Evolutionary conservation across 1,139 yeast genomes (phyloP).

Genomic region (Trichomonascaceae sp.): DNA sequence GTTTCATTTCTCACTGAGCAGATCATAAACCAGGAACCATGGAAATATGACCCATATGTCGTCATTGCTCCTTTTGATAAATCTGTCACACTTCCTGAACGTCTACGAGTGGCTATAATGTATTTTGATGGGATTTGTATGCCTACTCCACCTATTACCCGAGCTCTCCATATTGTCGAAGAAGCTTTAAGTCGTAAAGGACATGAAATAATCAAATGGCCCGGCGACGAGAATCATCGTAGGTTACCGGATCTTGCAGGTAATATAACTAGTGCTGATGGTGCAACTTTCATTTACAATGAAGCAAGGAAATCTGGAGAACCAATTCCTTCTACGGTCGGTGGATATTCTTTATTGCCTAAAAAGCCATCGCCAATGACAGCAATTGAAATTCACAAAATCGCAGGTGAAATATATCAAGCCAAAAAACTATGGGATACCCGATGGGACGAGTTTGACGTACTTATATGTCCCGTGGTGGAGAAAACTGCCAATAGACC

Average conservation of each 20-base stretch:
- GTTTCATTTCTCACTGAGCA: not conserved
- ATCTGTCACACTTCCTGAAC: not conserved
- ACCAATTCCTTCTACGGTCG: conserved; percentile 25
- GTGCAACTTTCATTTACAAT: conserved; percentile 37
- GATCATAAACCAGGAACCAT: not conserved
- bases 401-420: conserved; percentile 15
- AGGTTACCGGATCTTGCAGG: conserved; percentile 36
- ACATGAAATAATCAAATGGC: conserved; percentile 38
- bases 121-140: conserved; percentile 12
- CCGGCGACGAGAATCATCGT: conserved; percentile 36
- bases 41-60: not conserved
- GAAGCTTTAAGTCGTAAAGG: conserved; percentile 32
- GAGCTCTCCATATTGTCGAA: conserved; percentile 36
- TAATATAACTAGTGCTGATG: conserved; percentile 44
- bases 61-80: not conserved
- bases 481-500: conserved; percentile 5
- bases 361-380: conserved; percentile 23
- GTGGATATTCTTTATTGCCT: conserved; percentile 22
- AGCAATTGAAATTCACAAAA: conserved; percentile 27
- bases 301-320: conserved; percentile 41
- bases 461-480: conserved; percentile 4
- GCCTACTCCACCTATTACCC: conserved; percentile 47
- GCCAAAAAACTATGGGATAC: conserved; percentile 23
- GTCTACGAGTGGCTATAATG: conserved; percentile 7
- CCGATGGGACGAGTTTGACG: conserved; percentile 35